Evolutionary conservation across 768 basidiomycete species (phyloP), one percentile per base, ranked within the genome.

Genomic region (Kwoniella sp.): DNA sequence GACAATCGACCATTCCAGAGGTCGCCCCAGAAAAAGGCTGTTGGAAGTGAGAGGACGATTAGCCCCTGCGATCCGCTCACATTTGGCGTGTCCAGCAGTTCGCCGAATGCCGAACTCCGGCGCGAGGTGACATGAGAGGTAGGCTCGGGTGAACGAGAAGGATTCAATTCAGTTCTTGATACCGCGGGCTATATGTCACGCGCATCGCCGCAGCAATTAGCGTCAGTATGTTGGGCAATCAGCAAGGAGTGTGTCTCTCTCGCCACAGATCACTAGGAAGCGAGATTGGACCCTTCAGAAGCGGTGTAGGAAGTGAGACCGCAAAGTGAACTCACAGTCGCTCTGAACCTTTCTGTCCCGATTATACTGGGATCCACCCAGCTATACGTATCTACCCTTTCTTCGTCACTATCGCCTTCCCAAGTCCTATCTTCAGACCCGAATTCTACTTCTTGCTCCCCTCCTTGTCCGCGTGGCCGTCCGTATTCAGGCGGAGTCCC

Each of bases 331-430:
- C 73, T 58, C 66, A 72, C 70, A 22, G 73, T 73, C 29, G 38
- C 59, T 30, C 67, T 41, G 28, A 73, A 48, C 11, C 63, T 26
- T n/a, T 58, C 69, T 15, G 66, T 64, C 0, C 75, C 73, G 1
- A 70, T 60, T 26, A 75, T 22, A 62, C 72, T 72, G 15, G 73
- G 76, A 65, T 75, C 73, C 1, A 74, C 57, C 76, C 76, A 77
- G 58, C 72, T 75, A 67, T 70, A 75, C 51, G 64, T 53, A 56
- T 73, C 68, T 0, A 47, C 61, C 25, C 59, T 53, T n/a, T 29
- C 51, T 34, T 67, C 71, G 17, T 67, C 70, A 60, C 69, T 72
- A 20, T 74, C 71, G 13, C 38, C 57, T 25, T 73, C 71, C 73
- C 73, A 76, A 28, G 15, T 45, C 17, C 41, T 17, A 45, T 45